Percentiles rank a stretch among this genome's conserved stretches.
Evolutionary conservation across 306 rosid species (phyloP).

Genomic region (Cercis canadensis): DNA sequence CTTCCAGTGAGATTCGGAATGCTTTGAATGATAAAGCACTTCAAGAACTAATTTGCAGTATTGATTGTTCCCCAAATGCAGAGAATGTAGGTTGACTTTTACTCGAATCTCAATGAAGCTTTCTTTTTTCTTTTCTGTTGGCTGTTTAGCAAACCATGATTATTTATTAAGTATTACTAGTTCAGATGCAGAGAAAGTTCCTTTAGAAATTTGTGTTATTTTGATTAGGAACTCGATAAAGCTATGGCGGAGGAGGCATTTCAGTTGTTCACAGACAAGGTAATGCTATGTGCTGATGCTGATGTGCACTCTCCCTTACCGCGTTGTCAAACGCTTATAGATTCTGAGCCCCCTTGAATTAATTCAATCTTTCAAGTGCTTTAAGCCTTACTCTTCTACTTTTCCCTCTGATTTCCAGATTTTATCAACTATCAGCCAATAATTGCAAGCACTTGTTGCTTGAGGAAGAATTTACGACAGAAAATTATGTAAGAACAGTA

Average conservation of each 20-base stretch:
- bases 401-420: slow-evolving; percentile 51
- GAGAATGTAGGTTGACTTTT: slow-evolving; percentile 56
- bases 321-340: slow-evolving; percentile 8
- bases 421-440: slow-evolving; percentile 58
- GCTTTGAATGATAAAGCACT: slow-evolving; percentile 68
- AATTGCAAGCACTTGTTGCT: slow-evolving; percentile 23
- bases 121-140: neutral
- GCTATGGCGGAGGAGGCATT: slow-evolving; percentile 74
- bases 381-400: slow-evolving; percentile 1
- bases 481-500: slow-evolving; percentile 21
- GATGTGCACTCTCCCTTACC: slow-evolving; percentile 6
- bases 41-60: slow-evolving; percentile 59
- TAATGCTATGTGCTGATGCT: slow-evolving; percentile 37
- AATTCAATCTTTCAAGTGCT: slow-evolving; percentile 2
- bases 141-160: too few species aligned
- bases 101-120: neutral
- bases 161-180: neutral
- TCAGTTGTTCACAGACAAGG: slow-evolving; percentile 70
- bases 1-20: slow-evolving; percentile 69
- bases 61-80: slow-evolving; percentile 66
- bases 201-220: slow-evolving; percentile 34
- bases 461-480: slow-evolving; percentile 22
- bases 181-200: slow-evolving; percentile 21
- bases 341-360: slow-evolving; percentile 29
- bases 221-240: slow-evolving; percentile 75